Conservation (phyloP, 495 filamentous ascomycete species). For the Hypoxylon crocopeplum region DNA sequence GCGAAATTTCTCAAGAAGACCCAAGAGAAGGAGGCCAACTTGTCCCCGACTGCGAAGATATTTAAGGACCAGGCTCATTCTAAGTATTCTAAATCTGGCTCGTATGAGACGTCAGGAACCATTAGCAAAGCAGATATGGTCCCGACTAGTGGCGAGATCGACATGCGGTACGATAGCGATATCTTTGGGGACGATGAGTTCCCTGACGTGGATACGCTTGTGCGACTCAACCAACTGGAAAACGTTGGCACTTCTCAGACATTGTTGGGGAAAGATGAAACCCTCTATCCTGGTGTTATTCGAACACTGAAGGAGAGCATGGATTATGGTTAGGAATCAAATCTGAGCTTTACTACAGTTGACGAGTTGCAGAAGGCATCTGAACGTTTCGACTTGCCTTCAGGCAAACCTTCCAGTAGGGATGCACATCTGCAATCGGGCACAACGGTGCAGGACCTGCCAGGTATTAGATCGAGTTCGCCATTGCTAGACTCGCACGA, state of each 20-base stretch:
- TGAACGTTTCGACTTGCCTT: constrained; percentile 28
- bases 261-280: constrained; percentile 42
- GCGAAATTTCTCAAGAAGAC: background rate
- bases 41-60: no score
- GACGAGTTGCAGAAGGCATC: constrained; percentile 41
- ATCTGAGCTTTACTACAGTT: constrained; percentile 42
- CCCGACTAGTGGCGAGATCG: background rate
- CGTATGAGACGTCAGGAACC: no score
- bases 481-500: background rate
- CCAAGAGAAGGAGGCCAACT: background rate
- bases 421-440: background rate
- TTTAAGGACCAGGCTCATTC: no score
- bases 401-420: background rate
- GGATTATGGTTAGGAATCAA: constrained; percentile 37
- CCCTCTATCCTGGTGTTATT: constrained; percentile 27
- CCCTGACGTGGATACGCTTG: constrained; percentile 32
- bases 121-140: background rate
- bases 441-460: background rate
- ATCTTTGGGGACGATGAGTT: constrained; percentile 31
- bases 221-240: constrained; percentile 17
- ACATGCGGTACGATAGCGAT: constrained; percentile 18
- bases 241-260: constrained; percentile 43
- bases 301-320: constrained; percentile 39
- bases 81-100: no score
- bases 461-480: constrained; percentile 7